These are phyloP conservation scores for Hyaloscypha bicolor DNA, from an alignment of 495 filamentous ascomycete species.

Conservation along the genomic window DNA sequence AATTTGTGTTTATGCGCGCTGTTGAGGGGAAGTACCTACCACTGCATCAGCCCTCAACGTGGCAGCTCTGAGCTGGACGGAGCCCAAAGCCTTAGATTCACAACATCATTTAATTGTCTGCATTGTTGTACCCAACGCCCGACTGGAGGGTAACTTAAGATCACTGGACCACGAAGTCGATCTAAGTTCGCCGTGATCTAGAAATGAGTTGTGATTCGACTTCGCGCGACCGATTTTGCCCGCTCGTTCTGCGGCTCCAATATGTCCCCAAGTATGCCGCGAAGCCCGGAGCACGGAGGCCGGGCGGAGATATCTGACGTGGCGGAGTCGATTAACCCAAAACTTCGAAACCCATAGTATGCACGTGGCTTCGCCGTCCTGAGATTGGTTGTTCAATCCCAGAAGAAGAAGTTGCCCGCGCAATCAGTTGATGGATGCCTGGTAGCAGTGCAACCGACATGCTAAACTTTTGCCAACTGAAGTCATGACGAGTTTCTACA, in stretches of 20 bases:
- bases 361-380: not conserved
- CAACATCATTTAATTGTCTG: not conserved
- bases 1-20: not conserved
- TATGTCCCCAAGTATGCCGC: not conserved
- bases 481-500: not conserved
- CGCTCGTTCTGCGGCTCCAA: not conserved
- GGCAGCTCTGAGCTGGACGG: conserved; percentile 3
- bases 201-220: not conserved
- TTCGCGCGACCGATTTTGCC: not conserved
- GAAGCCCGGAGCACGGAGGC: not conserved
- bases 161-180: not conserved
- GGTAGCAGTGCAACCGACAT: not conserved
- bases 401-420: not conserved
- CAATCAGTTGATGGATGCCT: not conserved
- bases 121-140: not conserved
- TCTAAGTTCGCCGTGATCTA: not conserved
- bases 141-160: not conserved
- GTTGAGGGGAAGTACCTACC: not conserved
- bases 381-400: not conserved
- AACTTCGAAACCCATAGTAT: not conserved
- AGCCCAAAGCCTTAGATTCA: not conserved
- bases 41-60: conserved; percentile 1
- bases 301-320: not conserved
- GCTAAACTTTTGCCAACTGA: not conserved
- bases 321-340: not conserved